Conservation (phyloP, 1,284 basidiomycete species). For the Papiliotrema laurentii region DNA sequence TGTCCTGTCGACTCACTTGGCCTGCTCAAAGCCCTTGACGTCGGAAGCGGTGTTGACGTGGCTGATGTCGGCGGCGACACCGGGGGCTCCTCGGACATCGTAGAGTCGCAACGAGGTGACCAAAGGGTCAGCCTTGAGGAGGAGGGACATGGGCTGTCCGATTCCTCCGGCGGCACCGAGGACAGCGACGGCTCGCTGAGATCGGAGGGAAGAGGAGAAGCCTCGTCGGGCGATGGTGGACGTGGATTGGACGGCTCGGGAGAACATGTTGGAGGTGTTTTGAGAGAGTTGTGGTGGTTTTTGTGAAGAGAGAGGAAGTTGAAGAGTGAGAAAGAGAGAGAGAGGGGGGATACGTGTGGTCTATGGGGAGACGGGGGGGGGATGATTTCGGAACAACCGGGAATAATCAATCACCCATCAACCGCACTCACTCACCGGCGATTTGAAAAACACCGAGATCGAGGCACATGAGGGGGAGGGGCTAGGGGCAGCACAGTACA, state of each 20-base stretch:
- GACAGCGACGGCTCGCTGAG: conserved; percentile 46
- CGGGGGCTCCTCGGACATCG: conserved; percentile 96
- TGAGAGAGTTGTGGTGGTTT: conserved; percentile 4
- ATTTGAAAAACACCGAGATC: no score
- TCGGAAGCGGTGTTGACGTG: conserved; percentile 62
- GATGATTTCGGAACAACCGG: no score
- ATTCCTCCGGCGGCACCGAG: conserved; percentile 57
- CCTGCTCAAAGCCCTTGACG: conserved; percentile 61
- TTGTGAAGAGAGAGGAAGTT: conserved; percentile 5
- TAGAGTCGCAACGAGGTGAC: conserved; percentile 82
- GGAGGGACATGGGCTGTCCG: conserved; percentile 84
- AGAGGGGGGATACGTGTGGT: no score
- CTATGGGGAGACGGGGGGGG: no score
- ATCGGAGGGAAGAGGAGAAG: conserved; percentile 45
- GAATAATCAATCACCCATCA: no score
- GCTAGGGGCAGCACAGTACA: no score
- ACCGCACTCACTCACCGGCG: no score
- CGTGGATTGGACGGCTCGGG: conserved; percentile 25
- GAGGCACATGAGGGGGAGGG: no score
- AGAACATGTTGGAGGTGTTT: conserved; percentile 30
- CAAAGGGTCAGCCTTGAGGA: conserved; percentile 79
- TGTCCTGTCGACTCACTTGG: conserved; percentile 41
- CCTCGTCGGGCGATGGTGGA: conserved; percentile 35
- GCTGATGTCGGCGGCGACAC: conserved; percentile 90
- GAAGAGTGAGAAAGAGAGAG: conserved; percentile 3